phyloP scores from a whole-genome alignment of 768 basidiomycete genomes.

The Leucocoprinus sp. region DNA sequence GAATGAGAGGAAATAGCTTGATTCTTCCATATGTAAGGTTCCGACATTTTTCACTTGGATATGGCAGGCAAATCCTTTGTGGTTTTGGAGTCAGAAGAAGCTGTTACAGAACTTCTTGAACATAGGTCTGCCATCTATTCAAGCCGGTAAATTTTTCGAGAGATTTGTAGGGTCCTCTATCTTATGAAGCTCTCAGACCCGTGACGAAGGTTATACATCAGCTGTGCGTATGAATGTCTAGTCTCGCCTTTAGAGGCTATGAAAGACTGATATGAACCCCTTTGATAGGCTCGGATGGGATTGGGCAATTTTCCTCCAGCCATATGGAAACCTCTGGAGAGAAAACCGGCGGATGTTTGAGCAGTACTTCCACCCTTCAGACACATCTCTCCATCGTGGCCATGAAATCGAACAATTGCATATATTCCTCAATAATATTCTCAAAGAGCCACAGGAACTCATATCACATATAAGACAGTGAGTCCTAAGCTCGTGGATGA shows the following conservation, averaged over 20 bases:
- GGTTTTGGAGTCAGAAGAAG: constrained; percentile 14
- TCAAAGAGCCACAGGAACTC: constrained; percentile 18
- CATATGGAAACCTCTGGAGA: constrained; percentile 17
- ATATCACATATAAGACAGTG: constrained; percentile 20
- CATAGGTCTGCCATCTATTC: constrained; percentile 16
- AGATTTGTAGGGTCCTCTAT: neutral
- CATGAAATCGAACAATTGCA: constrained; percentile 17
- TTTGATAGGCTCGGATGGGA: constrained; percentile 16
- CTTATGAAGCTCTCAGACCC: neutral
- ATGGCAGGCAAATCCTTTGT: constrained; percentile 14
- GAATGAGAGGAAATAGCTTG: neutral
- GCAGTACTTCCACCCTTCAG: constrained; percentile 17
- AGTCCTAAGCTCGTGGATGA: neutral
- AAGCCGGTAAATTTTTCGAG: neutral
- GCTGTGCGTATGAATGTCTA: too few relatives aligned
- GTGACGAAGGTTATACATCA: neutral
- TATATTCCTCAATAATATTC: constrained; percentile 17
- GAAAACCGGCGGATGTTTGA: constrained; percentile 19
- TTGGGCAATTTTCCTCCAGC: constrained; percentile 16
- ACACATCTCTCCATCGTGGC: constrained; percentile 14
- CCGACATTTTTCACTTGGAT: constrained; percentile 14
- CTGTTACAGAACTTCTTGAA: constrained; percentile 16
- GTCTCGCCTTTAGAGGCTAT: neutral
- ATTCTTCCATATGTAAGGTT: neutral
- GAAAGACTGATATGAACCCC: neutral